Conservation (phyloP, 768 basidiomycete species). For the Pulveroboletus sp. region DNA sequence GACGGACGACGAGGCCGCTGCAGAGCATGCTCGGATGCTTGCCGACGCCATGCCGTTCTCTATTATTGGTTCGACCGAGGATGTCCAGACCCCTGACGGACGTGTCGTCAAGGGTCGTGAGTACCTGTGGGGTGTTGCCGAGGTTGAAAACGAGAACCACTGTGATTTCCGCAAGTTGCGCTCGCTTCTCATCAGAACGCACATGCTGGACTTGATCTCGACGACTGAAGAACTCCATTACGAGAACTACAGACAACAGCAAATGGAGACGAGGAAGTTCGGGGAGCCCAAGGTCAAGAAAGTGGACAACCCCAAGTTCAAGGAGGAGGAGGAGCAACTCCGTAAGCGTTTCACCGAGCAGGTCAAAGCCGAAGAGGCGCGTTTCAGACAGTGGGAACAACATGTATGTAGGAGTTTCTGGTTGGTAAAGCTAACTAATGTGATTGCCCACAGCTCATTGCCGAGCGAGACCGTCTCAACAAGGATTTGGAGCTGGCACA, state of each 20-base stretch:
- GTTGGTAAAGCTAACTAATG: slow-evolving; percentile 12
- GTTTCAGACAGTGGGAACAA: slow-evolving; percentile 99
- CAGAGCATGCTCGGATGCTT: slow-evolving; percentile 85
- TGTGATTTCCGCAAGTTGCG: slow-evolving; percentile 99
- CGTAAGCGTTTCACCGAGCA: slow-evolving; percentile 99
- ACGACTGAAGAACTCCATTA: slow-evolving; percentile 96
- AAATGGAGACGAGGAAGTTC: slow-evolving; percentile 99
- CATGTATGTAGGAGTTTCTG: slow-evolving; percentile 56
- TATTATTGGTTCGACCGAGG: slow-evolving; percentile 95
- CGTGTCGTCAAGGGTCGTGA: slow-evolving; percentile 95
- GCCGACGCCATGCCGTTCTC: slow-evolving; percentile 96
- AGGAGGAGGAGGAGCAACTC: slow-evolving; percentile 96
- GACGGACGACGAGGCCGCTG: slow-evolving; percentile 78
- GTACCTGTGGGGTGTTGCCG: slow-evolving; percentile 99
- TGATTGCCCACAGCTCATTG: slow-evolving; percentile 71
- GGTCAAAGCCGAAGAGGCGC: slow-evolving; percentile 96
- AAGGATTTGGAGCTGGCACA: slow-evolving; percentile 95
- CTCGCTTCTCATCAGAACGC: slow-evolving; percentile 91
- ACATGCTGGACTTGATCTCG: slow-evolving; percentile 97
- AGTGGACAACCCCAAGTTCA: slow-evolving; percentile 99
- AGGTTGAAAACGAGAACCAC: slow-evolving; percentile 99
- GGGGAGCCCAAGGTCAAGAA: slow-evolving; percentile 99
- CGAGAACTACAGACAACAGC: slow-evolving; percentile 95
- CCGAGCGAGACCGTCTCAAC: slow-evolving; percentile 97
- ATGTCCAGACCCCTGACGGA: slow-evolving; percentile 89